phyloP scores from a whole-genome alignment of 176 grass and related monocot species.

The Oryza australiensis region DNA sequence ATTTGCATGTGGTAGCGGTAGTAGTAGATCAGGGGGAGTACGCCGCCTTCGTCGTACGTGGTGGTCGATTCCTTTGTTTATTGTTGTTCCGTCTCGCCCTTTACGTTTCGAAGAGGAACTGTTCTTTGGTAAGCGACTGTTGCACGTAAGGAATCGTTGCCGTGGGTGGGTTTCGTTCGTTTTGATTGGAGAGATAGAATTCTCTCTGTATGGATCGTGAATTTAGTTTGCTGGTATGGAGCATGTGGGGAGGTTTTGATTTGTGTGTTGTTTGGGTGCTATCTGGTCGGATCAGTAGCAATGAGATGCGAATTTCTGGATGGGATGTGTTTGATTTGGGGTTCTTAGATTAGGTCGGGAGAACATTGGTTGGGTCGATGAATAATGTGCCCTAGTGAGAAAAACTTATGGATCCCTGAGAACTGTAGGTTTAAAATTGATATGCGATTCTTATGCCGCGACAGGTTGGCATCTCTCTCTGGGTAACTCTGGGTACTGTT shows the following conservation, averaged over 20 bases:
- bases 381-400: neutral
- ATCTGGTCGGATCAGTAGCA: slow-evolving; percentile 2
- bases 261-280: neutral
- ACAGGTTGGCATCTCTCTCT: slow-evolving; percentile 5
- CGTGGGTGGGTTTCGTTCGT: neutral
- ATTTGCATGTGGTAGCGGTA: neutral
- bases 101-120: neutral
- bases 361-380: neutral
- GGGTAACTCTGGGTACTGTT: slow-evolving; percentile 2
- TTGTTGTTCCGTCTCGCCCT: neutral
- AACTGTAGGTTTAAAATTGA: neutral
- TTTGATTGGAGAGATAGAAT: neutral
- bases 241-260: neutral
- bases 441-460: neutral
- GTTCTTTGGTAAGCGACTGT: neutral
- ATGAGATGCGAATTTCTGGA: slow-evolving; percentile 3
- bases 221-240: slow-evolving; percentile 5
- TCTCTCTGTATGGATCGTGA: neutral
- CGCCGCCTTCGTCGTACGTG: neutral
- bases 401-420: neutral
- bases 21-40: slow-evolving; percentile 32
- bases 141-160: neutral
- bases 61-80: neutral
- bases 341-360: slow-evolving; percentile 8
- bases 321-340: neutral